Evolutionary conservation across 1,139 yeast genomes (phyloP).

Genomic region (Sporopachydermia cereana): DNA sequence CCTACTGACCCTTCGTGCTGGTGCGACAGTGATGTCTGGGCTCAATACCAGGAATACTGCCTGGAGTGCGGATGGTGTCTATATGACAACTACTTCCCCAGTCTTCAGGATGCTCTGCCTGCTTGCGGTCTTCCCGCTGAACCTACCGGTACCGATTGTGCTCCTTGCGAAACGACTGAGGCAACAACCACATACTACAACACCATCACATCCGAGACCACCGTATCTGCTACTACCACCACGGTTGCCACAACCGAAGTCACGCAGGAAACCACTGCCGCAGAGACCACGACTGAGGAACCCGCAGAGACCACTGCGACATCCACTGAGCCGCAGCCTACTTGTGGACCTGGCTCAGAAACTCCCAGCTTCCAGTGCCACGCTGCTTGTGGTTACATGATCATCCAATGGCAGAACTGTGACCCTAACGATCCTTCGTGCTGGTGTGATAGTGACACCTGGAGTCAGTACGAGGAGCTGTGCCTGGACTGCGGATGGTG

Average conservation of each 20-base stretch:
- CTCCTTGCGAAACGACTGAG: slow-evolving; percentile 3
- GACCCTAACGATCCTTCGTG: slow-evolving; percentile 2
- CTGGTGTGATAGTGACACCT: slow-evolving; percentile 1
- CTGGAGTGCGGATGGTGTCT: slow-evolving; percentile 4
- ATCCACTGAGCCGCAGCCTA: slow-evolving; percentile 2
- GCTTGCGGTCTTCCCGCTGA: neutral
- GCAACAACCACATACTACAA: no score
- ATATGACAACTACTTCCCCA: slow-evolving; percentile 1
- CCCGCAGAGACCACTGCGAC: neutral
- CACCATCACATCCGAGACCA: no score
- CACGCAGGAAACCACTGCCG: neutral
- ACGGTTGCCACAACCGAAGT: neutral
- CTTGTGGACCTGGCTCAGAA: slow-evolving; percentile 4
- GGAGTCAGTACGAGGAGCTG: neutral
- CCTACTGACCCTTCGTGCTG: slow-evolving; percentile 2
- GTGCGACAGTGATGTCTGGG: neutral
- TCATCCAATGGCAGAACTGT: neutral
- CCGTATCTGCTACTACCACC: neutral
- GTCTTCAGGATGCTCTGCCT: neutral
- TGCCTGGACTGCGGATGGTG: slow-evolving; percentile 4
- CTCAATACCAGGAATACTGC: neutral
- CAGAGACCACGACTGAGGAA: neutral
- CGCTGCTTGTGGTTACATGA: slow-evolving; percentile 3
- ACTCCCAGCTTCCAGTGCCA: neutral
- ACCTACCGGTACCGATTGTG: neutral